phyloP scores from a whole-genome alignment of 2,329 filamentous ascomycete species.

The Penicillium janthinellum region DNA sequence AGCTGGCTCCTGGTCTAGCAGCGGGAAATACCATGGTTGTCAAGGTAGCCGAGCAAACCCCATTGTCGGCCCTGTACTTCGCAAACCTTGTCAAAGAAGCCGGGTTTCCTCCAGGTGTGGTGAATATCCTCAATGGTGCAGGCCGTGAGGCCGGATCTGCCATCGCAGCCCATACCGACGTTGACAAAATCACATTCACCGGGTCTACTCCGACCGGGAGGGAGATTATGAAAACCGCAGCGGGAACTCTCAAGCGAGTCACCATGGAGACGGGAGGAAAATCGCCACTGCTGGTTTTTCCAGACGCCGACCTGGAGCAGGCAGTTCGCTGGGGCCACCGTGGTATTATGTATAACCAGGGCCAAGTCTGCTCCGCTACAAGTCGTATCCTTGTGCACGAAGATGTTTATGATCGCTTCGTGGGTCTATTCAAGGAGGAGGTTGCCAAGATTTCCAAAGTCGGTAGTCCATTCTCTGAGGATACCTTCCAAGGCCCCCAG shows the following conservation, averaged over 20 bases:
- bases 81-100: conserved; percentile 69
- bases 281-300: conserved; percentile 59
- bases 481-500: conserved; percentile 49
- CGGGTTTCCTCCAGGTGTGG: conserved; percentile 75
- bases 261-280: conserved; percentile 64
- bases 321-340: conserved; percentile 51
- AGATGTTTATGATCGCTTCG: conserved; percentile 51
- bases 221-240: conserved; percentile 74
- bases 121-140: conserved; percentile 73
- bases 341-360: conserved; percentile 61
- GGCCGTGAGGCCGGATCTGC: conserved; percentile 69
- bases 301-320: conserved; percentile 61
- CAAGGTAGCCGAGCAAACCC: conserved; percentile 55
- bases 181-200: conserved; percentile 79
- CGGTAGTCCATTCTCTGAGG: conserved; percentile 45
- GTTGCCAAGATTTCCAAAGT: conserved; percentile 40
- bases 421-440: conserved; percentile 37
- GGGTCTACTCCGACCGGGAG: conserved; percentile 72
- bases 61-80: conserved; percentile 51
- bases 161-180: conserved; percentile 65
- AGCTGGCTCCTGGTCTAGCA: conserved; percentile 56
- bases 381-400: conserved; percentile 60
- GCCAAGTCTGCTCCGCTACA: conserved; percentile 62
- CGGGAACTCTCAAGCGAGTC: conserved; percentile 59
- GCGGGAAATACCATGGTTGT: conserved; percentile 61